Base-by-base conservation (phyloP, 768 basidiomycete species). In the Suillus alpinus region DNA sequence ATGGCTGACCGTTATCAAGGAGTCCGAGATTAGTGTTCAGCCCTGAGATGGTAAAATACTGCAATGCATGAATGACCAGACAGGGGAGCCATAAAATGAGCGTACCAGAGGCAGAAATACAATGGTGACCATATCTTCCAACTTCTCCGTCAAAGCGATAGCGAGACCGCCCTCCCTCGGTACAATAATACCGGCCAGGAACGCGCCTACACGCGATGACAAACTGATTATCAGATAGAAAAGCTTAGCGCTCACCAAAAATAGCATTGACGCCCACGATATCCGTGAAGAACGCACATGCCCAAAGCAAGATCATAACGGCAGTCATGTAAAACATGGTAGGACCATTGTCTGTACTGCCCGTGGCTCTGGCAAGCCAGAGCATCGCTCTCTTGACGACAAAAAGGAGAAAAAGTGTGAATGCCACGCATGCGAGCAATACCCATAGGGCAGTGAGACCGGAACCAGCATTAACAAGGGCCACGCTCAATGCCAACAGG, bases 21-120 rank as follows among this genome's bases (percentile, higher is more conserved):
- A 98, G 76, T 0, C 92, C 89, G 3, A 99, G 80, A 74, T 99
- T 80, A 1, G 97, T 98, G 18, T 87, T 89, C 26, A 98, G 80
- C 1, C 96, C 97, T 0, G 94, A 95, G 4, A 95, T 73, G 0
- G 95, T 92, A 68, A 98, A 98, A 76, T 98, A 98, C 87, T 92
- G 56, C 16, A 29, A 31, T 67, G 40, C 47, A 43, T 55, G 41
- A 4, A 16, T 41, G 4, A 18, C 23, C 34, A 20, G 58, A 41
- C 34, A 50, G 53, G 18, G 6, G 7, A 23, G 29, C 56, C 43
- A 12, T 29, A 26, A 37, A 32, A 18, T 20, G 50, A 23, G 59
- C 56, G 62, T 68, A 92, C 91, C 56, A 96, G 77, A 4, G 95
- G 95, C 13, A 97, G 76, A 75, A 97, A 95, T 47, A 95, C 86